phyloP scores from a whole-genome alignment of 768 basidiomycete genomes.

The Trichaptum fuscoviolaceum region DNA sequence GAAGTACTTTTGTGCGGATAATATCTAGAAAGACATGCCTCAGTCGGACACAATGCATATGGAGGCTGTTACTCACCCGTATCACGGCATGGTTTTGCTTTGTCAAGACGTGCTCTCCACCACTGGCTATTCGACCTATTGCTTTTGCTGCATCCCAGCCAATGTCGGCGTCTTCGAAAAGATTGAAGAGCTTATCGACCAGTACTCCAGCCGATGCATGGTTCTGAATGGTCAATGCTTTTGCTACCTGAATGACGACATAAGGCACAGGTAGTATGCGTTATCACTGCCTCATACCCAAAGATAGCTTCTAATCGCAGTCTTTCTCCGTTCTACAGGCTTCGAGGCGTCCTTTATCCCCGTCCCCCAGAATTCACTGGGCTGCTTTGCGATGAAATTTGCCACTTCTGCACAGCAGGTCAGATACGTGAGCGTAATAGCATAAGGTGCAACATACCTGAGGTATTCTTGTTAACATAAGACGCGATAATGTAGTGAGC shows the following conservation, averaged over 20 bases:
- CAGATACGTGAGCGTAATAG: slow-evolving; percentile 5
- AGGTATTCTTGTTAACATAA: slow-evolving; percentile 72
- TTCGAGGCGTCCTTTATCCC: slow-evolving; percentile 35
- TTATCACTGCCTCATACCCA: slow-evolving; percentile 45
- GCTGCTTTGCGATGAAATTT: slow-evolving; percentile 36
- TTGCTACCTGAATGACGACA: slow-evolving; percentile 50
- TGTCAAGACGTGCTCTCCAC: slow-evolving; percentile 57
- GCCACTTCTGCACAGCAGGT: slow-evolving; percentile 36
- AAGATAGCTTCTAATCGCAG: slow-evolving; percentile 56
- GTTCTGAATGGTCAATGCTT: slow-evolving; percentile 73
- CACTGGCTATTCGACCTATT: slow-evolving; percentile 58
- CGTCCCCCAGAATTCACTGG: slow-evolving; percentile 44
- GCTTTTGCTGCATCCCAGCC: slow-evolving; percentile 72
- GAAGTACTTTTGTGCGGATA: slow-evolving; percentile 74
- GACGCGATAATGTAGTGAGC: slow-evolving; percentile 56
- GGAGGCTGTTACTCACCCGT: slow-evolving; percentile 45
- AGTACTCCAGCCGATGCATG: slow-evolving; percentile 54
- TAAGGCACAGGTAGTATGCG: not conserved
- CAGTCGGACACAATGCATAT: not conserved
- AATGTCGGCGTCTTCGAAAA: slow-evolving; percentile 62
- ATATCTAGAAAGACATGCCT: slow-evolving; percentile 41
- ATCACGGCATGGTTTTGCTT: slow-evolving; percentile 76
- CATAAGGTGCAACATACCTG: slow-evolving; percentile 40
- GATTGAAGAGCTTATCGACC: slow-evolving; percentile 58
- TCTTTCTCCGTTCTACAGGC: slow-evolving; percentile 36